Evolutionary conservation across 2,329 filamentous ascomycete genomes (phyloP).

Genomic region (Lecanicillium sp.): DNA sequence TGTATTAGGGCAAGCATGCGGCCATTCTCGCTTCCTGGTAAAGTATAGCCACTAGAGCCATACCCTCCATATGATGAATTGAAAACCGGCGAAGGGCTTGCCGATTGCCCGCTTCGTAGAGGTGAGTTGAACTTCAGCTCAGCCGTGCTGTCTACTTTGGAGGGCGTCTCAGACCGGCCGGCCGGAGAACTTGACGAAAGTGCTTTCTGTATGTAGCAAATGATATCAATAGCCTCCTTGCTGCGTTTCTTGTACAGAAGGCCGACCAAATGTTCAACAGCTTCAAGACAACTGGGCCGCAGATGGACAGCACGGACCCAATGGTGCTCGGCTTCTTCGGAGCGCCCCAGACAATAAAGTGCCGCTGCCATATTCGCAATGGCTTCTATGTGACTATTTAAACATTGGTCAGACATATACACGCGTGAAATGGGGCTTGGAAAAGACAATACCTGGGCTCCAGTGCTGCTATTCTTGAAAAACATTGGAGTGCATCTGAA

Average conservation of each 20-base stretch:
- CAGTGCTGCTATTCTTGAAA: slow-evolving; percentile 54
- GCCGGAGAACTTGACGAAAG: slow-evolving; percentile 26
- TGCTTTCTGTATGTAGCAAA: slow-evolving; percentile 74
- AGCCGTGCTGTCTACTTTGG: not conserved
- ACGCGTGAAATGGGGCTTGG: not conserved
- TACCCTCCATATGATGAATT: slow-evolving; percentile 29
- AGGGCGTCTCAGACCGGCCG: not conserved
- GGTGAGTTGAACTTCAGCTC: not conserved
- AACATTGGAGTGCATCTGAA: slow-evolving; percentile 69
- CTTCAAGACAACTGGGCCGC: slow-evolving; percentile 85
- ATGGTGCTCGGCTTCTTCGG: slow-evolving; percentile 75
- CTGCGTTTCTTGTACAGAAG: slow-evolving; percentile 78
- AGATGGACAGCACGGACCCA: slow-evolving; percentile 82
- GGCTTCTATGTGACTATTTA: slow-evolving; percentile 74
- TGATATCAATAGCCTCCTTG: slow-evolving; percentile 79
- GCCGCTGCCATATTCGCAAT: slow-evolving; percentile 91
- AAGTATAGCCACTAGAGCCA: slow-evolving; percentile 69
- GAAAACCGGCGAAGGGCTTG: slow-evolving; percentile 38
- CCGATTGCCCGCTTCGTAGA: not conserved
- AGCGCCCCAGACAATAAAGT: slow-evolving; percentile 73
- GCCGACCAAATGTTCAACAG: slow-evolving; percentile 88
- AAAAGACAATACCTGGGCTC: slow-evolving; percentile 44
- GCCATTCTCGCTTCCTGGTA: slow-evolving; percentile 83
- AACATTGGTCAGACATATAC: slow-evolving; percentile 24
- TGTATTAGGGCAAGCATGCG: slow-evolving; percentile 90